Conservation (phyloP, 352 stramenopile genomes). For the Stephanocyclus meneghinianus region DNA sequence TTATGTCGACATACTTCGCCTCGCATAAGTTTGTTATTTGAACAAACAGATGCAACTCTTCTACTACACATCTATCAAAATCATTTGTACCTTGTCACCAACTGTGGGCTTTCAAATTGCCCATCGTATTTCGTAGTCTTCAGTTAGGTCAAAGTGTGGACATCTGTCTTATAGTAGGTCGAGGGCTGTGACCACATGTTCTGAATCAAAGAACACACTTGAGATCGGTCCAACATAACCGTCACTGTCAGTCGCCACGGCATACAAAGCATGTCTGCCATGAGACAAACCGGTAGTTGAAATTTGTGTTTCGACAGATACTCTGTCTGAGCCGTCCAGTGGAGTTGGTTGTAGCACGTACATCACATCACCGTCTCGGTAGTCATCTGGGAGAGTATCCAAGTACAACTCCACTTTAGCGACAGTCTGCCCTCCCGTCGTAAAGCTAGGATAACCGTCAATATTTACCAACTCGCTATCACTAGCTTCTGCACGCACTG, state of each 20-base stretch:
- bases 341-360: not conserved
- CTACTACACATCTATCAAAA: too few species aligned
- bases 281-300: conserved; percentile 11
- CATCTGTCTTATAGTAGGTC: too few species aligned
- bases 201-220: conserved; percentile 42
- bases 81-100: too few species aligned
- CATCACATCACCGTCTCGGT: conserved; percentile 5
- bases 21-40: too few species aligned
- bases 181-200: not conserved
- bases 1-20: too few species aligned
- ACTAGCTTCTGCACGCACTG: conserved; percentile 30
- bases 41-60: too few species aligned
- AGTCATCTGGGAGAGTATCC: conserved; percentile 46
- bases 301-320: not conserved
- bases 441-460: conserved; percentile 27
- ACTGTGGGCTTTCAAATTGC: too few species aligned
- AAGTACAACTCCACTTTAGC: conserved; percentile 32
- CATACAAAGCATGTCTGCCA: conserved; percentile 43
- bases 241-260: conserved; percentile 33
- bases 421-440: conserved; percentile 40
- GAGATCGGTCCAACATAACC: conserved; percentile 43
- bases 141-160: too few species aligned
- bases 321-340: not conserved
- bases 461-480: conserved; percentile 43
- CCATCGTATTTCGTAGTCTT: too few species aligned